Evolutionary conservation across 2,329 filamentous ascomycete genomes (phyloP), one percentile per base, ranked within the genome.

Genomic region (Waltergamsia citrina): DNA sequence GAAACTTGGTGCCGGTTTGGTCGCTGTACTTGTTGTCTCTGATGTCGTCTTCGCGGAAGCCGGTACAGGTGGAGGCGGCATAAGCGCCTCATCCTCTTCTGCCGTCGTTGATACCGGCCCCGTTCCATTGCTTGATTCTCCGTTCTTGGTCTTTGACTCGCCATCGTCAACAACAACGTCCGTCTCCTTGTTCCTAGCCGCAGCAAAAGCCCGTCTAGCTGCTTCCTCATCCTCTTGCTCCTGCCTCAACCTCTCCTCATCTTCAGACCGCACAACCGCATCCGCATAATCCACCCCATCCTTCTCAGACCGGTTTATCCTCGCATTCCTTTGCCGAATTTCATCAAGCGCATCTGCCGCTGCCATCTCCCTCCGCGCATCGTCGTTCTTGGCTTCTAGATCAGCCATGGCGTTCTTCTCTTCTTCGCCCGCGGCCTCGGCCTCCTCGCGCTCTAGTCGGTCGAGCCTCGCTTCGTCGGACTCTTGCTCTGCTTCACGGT

Each of bases 301-400:
- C 49, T 77, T 75, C 36, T 77, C 74, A 7, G 80, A 81, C 43
- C 83, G 71, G 56, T 94, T 85, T 32, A 92, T 78, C 42, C 87
- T 70, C 7, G 92, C 92, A 60, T 98, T 98, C 43, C 90, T 67
- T 34, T 85, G 90, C 36, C 90, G 71, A 37, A 98, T 95, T 61
- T 95, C 88, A 56, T 98, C 92, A 36, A 98, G 63, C 7, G 88
- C 90, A 63, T 98, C 92, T 3, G 92, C 92, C 29, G 95, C 85
- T 14, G 84, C 85, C 88, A 98, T 98, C 59, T 98, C 92, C 26
- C 82, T 72, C 64, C 92, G 88, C 1, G 88, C 88, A 55, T 98
- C 92, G 16, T 83, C 64, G 36, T 90, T 94, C 64, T 96, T 96
- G 42, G 83, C 81, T 62, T 98, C 92, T 30, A 98, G 62, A 53